These are phyloP conservation scores for Oleoguttula mirabilis DNA, from an alignment of 495 filamentous ascomycete species.

Conservation along the genomic window DNA sequence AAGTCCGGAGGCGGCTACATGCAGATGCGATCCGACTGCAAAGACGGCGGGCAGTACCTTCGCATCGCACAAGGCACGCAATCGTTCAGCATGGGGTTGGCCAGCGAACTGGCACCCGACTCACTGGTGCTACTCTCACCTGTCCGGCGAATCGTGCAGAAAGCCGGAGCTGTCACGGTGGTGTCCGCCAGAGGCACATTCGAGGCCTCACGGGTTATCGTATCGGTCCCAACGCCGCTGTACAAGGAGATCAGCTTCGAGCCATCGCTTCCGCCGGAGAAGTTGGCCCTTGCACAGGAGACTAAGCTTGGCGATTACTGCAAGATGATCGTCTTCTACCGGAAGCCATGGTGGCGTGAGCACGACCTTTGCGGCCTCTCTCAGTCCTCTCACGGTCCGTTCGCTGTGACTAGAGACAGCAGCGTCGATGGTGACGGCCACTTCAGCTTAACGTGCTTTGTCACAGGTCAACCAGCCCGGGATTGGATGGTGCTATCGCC, in stretches of 20 bases:
- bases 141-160: constrained; percentile 11
- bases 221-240: constrained; percentile 19
- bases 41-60: constrained; percentile 36
- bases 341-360: constrained; percentile 20
- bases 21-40: constrained; percentile 33
- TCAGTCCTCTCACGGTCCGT: constrained; percentile 17
- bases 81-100: constrained; percentile 17
- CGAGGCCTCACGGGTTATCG: constrained; percentile 11
- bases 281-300: constrained; percentile 7
- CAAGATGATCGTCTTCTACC: constrained; percentile 19
- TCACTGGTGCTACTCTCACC: constrained; percentile 12
- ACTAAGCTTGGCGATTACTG: constrained; percentile 20
- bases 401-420: constrained; percentile 18
- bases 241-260: constrained; percentile 14
- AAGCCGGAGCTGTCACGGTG: neutral
- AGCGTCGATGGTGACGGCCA: constrained; percentile 18
- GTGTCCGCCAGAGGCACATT: constrained; percentile 8
- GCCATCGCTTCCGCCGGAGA: constrained; percentile 16
- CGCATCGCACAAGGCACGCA: constrained; percentile 22
- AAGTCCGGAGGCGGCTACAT: constrained; percentile 34
- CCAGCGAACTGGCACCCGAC: constrained; percentile 4
- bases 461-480: constrained; percentile 14
- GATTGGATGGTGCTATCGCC: constrained; percentile 12
- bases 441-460: constrained; percentile 20
- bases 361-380: constrained; percentile 16